Conservation (phyloP, 805 yeast species). For the Cyberlindnera subsufficiens region DNA sequence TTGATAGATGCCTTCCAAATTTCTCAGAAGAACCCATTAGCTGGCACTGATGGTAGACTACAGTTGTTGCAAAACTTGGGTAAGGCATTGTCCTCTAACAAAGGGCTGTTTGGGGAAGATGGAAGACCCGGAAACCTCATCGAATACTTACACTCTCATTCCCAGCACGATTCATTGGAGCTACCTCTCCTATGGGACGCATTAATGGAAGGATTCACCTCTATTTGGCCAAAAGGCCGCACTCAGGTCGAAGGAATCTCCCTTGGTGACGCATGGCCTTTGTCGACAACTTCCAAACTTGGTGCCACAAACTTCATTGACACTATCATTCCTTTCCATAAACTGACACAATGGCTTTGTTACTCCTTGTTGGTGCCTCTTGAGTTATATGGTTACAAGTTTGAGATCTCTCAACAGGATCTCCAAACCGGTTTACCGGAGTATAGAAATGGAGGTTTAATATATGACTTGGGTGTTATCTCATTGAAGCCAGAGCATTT, state of each 20-base stretch:
- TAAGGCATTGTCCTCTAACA: constrained; percentile 32
- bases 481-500: constrained; percentile 37
- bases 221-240: constrained; percentile 61
- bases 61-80: constrained; percentile 43
- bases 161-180: constrained; percentile 27
- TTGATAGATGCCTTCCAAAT: constrained; percentile 44
- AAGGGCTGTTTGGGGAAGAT: constrained; percentile 38
- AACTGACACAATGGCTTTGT: constrained; percentile 62
- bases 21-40: constrained; percentile 39
- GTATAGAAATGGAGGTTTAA: constrained; percentile 66
- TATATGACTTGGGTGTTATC: constrained; percentile 50
- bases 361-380: constrained; percentile 55
- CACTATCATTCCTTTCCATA: constrained; percentile 55
- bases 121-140: constrained; percentile 50
- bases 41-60: constrained; percentile 51
- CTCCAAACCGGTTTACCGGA: constrained; percentile 87
- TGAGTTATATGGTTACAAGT: constrained; percentile 38
- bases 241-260: constrained; percentile 42
- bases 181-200: constrained; percentile 47
- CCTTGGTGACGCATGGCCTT: constrained; percentile 60
- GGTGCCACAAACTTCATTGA: constrained; percentile 23
- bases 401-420: constrained; percentile 66
- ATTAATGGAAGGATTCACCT: constrained; percentile 47
- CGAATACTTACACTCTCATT: constrained; percentile 36
- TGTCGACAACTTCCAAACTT: constrained; percentile 27